Percentiles rank a stretch among this genome's conserved stretches.
Conservation (phyloP, 495 filamentous ascomycete genomes). For the Arthonia radiata region DNA sequence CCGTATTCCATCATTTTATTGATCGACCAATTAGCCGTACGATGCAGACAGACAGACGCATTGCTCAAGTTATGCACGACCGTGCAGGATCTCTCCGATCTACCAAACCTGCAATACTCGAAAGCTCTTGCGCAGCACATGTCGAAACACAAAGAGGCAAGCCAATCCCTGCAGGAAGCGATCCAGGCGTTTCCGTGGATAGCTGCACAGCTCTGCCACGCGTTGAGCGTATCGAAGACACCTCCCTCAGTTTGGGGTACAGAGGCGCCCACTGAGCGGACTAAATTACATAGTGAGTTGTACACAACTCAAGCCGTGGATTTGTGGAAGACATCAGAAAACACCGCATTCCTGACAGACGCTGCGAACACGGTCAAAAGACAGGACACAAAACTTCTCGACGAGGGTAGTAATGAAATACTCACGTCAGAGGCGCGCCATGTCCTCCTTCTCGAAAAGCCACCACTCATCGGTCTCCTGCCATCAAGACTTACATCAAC, state of each 20-base stretch:
- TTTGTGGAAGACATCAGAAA: slow-evolving; percentile 68
- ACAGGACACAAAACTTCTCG: slow-evolving; percentile 7
- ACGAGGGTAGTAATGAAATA: slow-evolving; percentile 13
- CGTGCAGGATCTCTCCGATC: slow-evolving; percentile 27
- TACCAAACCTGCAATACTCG: slow-evolving; percentile 47
- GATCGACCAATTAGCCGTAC: slow-evolving; percentile 63
- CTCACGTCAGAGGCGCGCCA: slow-evolving; percentile 34
- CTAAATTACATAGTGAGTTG: slow-evolving; percentile 49
- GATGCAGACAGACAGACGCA: slow-evolving; percentile 49
- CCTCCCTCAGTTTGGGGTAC: slow-evolving; percentile 65
- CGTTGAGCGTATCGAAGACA: slow-evolving; percentile 42
- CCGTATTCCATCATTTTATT: slow-evolving; percentile 58
- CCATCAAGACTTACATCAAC: slow-evolving; percentile 26
- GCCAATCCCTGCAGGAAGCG: slow-evolving; percentile 32
- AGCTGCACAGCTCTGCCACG: slow-evolving; percentile 47
- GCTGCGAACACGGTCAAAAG: slow-evolving; percentile 31
- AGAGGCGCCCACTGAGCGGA: slow-evolving; percentile 36
- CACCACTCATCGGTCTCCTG: slow-evolving; percentile 31
- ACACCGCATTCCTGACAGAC: slow-evolving; percentile 42
- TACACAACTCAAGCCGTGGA: slow-evolving; percentile 65
- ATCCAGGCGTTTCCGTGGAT: slow-evolving; percentile 64
- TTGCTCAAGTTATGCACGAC: slow-evolving; percentile 46
- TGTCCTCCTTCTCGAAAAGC: slow-evolving; percentile 50
- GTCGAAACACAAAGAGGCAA: slow-evolving; percentile 35
- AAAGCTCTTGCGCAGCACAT: slow-evolving; percentile 46